phyloP scores from a whole-genome alignment of 1,139 yeast genomes.

The Blastobotrys elegans region DNA sequence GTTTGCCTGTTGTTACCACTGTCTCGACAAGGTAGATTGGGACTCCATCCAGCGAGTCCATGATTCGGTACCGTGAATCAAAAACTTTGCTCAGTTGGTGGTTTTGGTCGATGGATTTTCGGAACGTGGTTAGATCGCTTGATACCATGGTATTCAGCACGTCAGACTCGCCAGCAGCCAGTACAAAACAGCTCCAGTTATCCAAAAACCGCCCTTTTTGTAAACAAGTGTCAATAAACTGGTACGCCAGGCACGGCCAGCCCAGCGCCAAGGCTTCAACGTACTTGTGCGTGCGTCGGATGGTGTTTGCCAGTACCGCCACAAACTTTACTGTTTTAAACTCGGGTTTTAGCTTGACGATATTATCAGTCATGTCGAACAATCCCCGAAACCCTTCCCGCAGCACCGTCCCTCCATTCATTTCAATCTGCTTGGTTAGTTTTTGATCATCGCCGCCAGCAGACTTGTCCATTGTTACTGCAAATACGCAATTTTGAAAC shows the following conservation, averaged over 20 bases:
- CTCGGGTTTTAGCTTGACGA: constrained; percentile 1
- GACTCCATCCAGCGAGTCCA: neutral
- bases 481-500: constrained; percentile 41
- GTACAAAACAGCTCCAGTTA: constrained; percentile 51
- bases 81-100: neutral
- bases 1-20: too few species aligned
- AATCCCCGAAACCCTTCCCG: constrained; percentile 44
- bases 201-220: constrained; percentile 28
- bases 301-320: constrained; percentile 56
- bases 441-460: constrained; percentile 31
- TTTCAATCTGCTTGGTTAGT: constrained; percentile 37
- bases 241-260: constrained; percentile 75
- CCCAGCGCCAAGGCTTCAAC: constrained; percentile 82
- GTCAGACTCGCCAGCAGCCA: constrained; percentile 67
- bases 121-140: neutral
- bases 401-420: constrained; percentile 51
- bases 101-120: neutral
- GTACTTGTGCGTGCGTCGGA: constrained; percentile 67
- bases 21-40: constrained; percentile 6
- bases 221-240: constrained; percentile 54
- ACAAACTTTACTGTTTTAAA: constrained; percentile 40
- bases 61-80: neutral
- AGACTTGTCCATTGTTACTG: constrained; percentile 30
- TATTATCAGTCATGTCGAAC: constrained; percentile 22
- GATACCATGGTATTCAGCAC: constrained; percentile 25